Conservation (phyloP, 805 yeast species). For the Candida chilensis region DNA sequence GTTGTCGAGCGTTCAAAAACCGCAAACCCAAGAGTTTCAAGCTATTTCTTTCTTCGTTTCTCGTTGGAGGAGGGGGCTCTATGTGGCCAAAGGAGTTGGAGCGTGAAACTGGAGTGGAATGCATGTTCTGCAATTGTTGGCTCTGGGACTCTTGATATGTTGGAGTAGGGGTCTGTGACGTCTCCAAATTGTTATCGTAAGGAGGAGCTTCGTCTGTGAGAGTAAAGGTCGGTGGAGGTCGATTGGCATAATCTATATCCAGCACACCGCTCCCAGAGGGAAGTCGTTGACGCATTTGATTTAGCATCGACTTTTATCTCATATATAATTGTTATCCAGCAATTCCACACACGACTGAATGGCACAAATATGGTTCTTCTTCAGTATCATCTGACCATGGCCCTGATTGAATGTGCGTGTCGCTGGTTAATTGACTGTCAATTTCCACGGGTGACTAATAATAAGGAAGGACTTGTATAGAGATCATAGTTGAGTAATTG, state of each 20-base stretch:
- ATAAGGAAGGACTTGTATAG: no score
- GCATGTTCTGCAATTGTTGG: not conserved
- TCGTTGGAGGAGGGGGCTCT: no score
- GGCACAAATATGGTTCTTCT: not conserved
- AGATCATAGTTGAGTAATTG: no score
- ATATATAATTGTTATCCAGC: no score
- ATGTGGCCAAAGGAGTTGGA: no score
- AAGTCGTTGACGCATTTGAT: not conserved
- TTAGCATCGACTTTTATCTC: not conserved
- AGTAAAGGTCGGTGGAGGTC: not conserved
- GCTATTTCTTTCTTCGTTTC: constrained; percentile 9
- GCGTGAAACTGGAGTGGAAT: not conserved
- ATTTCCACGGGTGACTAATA: no score
- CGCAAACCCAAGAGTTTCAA: constrained; percentile 59
- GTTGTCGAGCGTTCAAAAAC: constrained; percentile 68
- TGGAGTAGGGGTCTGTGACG: not conserved
- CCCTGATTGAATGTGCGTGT: not conserved
- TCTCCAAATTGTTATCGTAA: not conserved
- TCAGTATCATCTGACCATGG: not conserved
- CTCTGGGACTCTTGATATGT: constrained; percentile 1
- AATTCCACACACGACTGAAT: no score
- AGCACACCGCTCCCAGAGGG: not conserved
- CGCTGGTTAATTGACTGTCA: no score
- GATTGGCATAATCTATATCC: not conserved
- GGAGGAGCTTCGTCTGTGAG: not conserved